Evolutionary conservation across 192 early-diverging fungal species (phyloP).

Genomic region (Coemansia furcata): DNA sequence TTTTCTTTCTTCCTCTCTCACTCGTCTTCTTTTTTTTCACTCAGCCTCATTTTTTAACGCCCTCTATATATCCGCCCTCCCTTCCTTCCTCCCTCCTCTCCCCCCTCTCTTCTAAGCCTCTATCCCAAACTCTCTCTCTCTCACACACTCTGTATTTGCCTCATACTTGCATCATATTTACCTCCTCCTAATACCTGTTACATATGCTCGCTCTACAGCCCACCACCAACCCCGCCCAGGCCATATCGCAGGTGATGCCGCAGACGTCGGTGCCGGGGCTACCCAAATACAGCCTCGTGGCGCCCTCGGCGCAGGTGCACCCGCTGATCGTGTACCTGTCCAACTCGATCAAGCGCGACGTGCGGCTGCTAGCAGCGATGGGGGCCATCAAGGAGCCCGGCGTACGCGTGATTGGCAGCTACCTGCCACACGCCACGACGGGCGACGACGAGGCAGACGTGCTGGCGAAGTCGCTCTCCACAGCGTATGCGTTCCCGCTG

Average conservation of each 20-base stretch:
- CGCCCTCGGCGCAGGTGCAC: slow-evolving; percentile 11
- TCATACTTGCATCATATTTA: not conserved
- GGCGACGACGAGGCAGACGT: slow-evolving; percentile 21
- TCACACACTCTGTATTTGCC: slow-evolving; percentile 1
- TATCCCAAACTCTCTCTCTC: not conserved
- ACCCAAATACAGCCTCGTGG: slow-evolving; percentile 30
- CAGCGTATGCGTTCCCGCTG: slow-evolving; percentile 1
- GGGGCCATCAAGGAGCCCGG: slow-evolving; percentile 40
- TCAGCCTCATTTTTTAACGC: slow-evolving; percentile 36
- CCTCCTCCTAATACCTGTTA: not conserved
- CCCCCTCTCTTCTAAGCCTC: slow-evolving; percentile 1
- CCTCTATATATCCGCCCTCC: slow-evolving; percentile 11
- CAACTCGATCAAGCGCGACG: slow-evolving; percentile 50
- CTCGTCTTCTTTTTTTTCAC: slow-evolving; percentile 18
- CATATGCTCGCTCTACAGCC: slow-evolving; percentile 35
- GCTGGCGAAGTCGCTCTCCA: not conserved
- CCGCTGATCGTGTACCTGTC: slow-evolving; percentile 43
- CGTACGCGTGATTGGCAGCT: slow-evolving; percentile 39
- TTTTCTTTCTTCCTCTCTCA: not conserved
- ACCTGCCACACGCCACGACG: slow-evolving; percentile 29
- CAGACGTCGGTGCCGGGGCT: slow-evolving; percentile 9
- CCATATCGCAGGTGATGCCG: slow-evolving; percentile 12
- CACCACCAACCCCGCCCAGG: not conserved
- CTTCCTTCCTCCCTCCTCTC: not conserved
- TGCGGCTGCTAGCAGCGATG: slow-evolving; percentile 48